Evolutionary conservation across 306 rosid species (phyloP).

Genomic region (Castanospermum australe): DNA sequence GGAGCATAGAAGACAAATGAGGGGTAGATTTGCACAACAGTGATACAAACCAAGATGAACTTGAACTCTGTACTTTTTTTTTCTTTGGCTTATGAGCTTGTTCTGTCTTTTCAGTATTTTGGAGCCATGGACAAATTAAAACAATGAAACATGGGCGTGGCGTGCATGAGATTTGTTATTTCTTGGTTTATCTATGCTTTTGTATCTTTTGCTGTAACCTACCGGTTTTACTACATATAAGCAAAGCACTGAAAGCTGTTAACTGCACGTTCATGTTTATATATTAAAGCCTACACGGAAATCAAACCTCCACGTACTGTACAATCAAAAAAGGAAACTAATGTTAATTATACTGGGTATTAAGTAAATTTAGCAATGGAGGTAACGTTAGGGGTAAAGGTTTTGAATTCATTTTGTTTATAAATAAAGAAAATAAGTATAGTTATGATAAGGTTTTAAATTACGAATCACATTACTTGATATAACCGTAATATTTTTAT

Average conservation of each 20-base stretch:
- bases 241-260: neutral
- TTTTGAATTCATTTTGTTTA: neutral
- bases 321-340: neutral
- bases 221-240: neutral
- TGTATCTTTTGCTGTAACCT: conserved; percentile 28
- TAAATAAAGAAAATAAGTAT: neutral
- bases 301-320: neutral
- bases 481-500: too few species aligned
- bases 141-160: conserved; percentile 17
- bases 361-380: neutral
- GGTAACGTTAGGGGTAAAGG: too few species aligned
- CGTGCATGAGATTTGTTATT: conserved; percentile 35
- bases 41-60: conserved; percentile 20
- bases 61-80: neutral
- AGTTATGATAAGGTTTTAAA: neutral
- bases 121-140: neutral
- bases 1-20: conserved; percentile 23
- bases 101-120: conserved; percentile 31
- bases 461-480: too few species aligned
- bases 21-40: conserved; percentile 29
- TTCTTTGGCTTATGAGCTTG: conserved; percentile 22
- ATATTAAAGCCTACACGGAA: conserved; percentile 5
- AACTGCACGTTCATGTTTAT: neutral
- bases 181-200: conserved; percentile 25
- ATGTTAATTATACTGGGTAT: neutral